phyloP scores from a whole-genome alignment of 345 rosid genomes.

The Psidium guajava region DNA sequence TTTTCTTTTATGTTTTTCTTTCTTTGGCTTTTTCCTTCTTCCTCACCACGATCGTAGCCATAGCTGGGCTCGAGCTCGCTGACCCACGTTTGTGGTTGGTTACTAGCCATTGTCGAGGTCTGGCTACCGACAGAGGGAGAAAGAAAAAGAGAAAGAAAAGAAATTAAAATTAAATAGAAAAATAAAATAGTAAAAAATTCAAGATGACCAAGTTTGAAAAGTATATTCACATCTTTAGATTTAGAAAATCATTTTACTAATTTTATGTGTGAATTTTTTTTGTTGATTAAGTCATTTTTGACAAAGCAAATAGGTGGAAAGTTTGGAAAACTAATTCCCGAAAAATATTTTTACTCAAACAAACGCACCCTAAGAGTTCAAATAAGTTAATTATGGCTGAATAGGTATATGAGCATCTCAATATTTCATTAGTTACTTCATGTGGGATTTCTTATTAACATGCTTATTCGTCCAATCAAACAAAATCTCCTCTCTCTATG shows the following conservation, averaged over 20 bases:
- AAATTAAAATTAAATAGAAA: too few species aligned
- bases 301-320: background rate
- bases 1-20: too few species aligned
- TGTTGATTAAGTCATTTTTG: background rate
- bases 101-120: too few species aligned
- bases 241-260: background rate
- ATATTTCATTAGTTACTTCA: background rate
- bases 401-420: background rate
- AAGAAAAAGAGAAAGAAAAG: too few species aligned
- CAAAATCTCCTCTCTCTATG: background rate
- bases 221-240: background rate
- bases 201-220: too few species aligned
- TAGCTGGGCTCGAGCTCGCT: too few species aligned
- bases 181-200: too few species aligned
- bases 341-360: background rate
- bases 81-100: too few species aligned
- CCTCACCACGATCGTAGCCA: too few species aligned
- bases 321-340: background rate
- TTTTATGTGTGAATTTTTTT: background rate
- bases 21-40: too few species aligned
- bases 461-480: background rate
- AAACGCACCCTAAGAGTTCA: background rate
- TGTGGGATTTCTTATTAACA: background rate
- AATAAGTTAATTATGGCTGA: background rate
- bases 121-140: too few species aligned